A percentile compares a stretch with the other conserved stretches of the same genome.
phyloP scores from a whole-genome alignment of 805 yeast species.

The Starmerella floricola region DNA sequence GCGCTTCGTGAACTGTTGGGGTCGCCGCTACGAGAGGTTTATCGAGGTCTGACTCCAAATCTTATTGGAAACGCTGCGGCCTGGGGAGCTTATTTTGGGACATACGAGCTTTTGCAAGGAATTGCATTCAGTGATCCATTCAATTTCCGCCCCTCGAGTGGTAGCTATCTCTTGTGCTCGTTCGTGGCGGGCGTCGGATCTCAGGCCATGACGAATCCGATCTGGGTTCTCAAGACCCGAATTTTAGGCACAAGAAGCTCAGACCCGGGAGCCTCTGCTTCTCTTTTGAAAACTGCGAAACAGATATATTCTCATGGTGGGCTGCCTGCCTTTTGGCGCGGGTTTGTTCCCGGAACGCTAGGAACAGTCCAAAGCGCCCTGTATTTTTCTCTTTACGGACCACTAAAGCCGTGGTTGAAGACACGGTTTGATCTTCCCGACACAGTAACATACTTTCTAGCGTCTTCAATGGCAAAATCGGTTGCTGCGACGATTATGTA shows the following conservation, averaged over 20 bases:
- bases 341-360: slow-evolving; percentile 59
- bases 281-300: slow-evolving; percentile 44
- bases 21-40: slow-evolving; percentile 30
- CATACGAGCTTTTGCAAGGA: slow-evolving; percentile 38
- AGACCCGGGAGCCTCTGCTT: slow-evolving; percentile 41
- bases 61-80: slow-evolving; percentile 72
- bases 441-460: slow-evolving; percentile 40
- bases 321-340: slow-evolving; percentile 52
- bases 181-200: slow-evolving; percentile 65
- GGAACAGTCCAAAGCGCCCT: slow-evolving; percentile 84
- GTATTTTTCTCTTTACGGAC: slow-evolving; percentile 77
- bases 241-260: slow-evolving; percentile 43
- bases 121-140: slow-evolving; percentile 12
- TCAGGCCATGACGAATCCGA: slow-evolving; percentile 71
- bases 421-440: slow-evolving; percentile 6
- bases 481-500: slow-evolving; percentile 57
- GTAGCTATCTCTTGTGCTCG: slow-evolving; percentile 37
- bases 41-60: slow-evolving; percentile 73
- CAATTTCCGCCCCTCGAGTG: not conserved
- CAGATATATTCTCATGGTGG: slow-evolving; percentile 47
- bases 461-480: slow-evolving; percentile 60
- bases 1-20: slow-evolving; percentile 8
- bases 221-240: slow-evolving; percentile 91
- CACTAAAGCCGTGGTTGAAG: slow-evolving; percentile 38
- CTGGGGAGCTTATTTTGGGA: slow-evolving; percentile 78